Base-by-base conservation (phyloP, 352 stramenopile species). In the Phytophthora capsici region DNA sequence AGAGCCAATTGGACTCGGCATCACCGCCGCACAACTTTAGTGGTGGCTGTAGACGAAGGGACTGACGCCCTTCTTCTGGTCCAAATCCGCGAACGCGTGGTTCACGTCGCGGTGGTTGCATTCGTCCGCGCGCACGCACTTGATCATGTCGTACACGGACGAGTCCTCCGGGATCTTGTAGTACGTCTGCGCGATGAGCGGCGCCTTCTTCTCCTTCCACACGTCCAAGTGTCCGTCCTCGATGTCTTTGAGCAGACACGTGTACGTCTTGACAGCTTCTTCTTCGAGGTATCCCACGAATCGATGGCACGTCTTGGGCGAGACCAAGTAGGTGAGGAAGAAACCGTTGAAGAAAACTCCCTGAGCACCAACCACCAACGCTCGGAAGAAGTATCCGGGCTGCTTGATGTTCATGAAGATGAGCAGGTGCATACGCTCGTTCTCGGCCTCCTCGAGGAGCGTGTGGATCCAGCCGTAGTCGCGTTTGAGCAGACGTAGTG, bases 211-310 rank as follows among this genome's bases (percentile, higher is more conserved):
- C 40, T 84, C 68, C 53, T 82, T 83, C 93, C 93, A 98, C 13
- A 47, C 64, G 2, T 77, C 52, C 47, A 97, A 59, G 47, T 98
- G 84, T 7, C 73, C 89, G 32, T 86, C 74, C 28, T 98, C 78
- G 45, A 98, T 98, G 32, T 92, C 92, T 25, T 90, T 60, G 22
- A 98, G 79, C 52, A 98, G 84, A 20, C 84, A 94, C 23, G 93
- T 97, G 77, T 98, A 98, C 8, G 91, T 98, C 48, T 90, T 80
- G 41, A 93, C 91, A 10, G 91, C 93, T 65, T 98, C 86, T 71
- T 98, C 91, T 56, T 98, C 94, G 17, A 98, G 68, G 75, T 98
- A 98, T 4, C 92, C 93, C 10, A 98, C 93, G 52, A 97, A 96
- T 54, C 91, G 89, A 61, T 98, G 93, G 62, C 88, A 96, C n/a